Evolutionary conservation across 495 filamentous ascomycete species (phyloP).

Genomic region (Glutinoglossum americanum): DNA sequence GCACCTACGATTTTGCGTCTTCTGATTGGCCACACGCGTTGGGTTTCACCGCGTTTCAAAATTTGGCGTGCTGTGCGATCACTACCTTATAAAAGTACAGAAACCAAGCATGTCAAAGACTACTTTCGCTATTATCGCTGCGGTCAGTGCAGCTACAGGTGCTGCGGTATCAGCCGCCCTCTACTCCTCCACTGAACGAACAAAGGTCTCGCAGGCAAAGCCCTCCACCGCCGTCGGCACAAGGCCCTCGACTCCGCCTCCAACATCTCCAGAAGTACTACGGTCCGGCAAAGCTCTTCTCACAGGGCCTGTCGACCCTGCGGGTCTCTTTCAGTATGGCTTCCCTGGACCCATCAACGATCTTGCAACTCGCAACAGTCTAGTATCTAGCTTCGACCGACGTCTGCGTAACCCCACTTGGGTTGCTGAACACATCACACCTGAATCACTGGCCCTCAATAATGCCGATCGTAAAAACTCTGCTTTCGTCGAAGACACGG

Average conservation of each 20-base stretch:
- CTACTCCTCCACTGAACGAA: constrained; percentile 35
- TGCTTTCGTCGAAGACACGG: constrained; percentile 58
- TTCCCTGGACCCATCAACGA: constrained; percentile 84
- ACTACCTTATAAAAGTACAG: background rate
- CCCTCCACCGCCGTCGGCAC: constrained; percentile 6
- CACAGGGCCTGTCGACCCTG: constrained; percentile 48
- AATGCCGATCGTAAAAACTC: constrained; percentile 71
- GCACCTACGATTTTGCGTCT: background rate
- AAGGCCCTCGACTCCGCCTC: constrained; percentile 10
- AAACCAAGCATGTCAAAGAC: constrained; percentile 49
- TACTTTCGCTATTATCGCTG: constrained; percentile 72
- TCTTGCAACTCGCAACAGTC: constrained; percentile 46
- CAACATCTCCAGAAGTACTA: constrained; percentile 13
- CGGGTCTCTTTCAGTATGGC: constrained; percentile 86
- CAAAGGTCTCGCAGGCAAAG: constrained; percentile 12
- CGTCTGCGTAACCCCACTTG: constrained; percentile 80
- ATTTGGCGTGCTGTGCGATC: background rate
- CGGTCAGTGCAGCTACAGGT: constrained; percentile 70
- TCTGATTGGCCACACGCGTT: background rate
- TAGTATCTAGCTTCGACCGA: constrained; percentile 77
- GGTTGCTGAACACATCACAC: constrained; percentile 95
- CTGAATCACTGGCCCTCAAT: constrained; percentile 50
- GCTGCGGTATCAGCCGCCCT: constrained; percentile 65
- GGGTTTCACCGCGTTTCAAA: background rate
- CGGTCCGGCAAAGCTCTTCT: constrained; percentile 16